Evolutionary conservation across 129 eudicot species (phyloP).

Genomic region (Pulicaria dysenterica): DNA sequence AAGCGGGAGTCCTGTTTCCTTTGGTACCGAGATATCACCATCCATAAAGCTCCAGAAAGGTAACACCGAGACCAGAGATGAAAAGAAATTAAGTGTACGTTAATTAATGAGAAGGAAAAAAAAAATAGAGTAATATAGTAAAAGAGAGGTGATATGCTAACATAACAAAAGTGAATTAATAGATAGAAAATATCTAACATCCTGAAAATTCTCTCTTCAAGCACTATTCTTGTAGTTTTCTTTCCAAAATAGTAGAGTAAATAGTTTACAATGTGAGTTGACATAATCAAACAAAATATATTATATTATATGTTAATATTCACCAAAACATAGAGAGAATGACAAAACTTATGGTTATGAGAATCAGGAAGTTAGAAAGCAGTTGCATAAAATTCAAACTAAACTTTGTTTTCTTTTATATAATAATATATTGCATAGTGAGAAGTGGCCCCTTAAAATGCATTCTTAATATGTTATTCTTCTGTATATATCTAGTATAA

Average conservation of each 20-base stretch:
- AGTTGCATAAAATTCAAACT: slow-evolving; percentile 46
- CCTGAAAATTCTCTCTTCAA: neutral
- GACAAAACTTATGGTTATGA: slow-evolving; percentile 35
- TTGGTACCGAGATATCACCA: no score
- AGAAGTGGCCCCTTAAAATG: slow-evolving; percentile 22
- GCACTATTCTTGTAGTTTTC: neutral
- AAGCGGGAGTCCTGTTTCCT: no score
- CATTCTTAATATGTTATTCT: neutral
- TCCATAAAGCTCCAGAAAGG: no score
- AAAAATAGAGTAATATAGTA: no score
- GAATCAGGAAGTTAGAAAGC: slow-evolving; percentile 50
- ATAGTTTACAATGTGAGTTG: slow-evolving; percentile 18
- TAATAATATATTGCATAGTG: neutral
- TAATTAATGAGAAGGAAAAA: no score
- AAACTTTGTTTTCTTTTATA: slow-evolving; percentile 25
- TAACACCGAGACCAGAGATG: no score
- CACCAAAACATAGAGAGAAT: slow-evolving; percentile 18
- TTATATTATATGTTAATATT: slow-evolving; percentile 22
- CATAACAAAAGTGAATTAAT: no score
- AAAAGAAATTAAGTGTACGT: no score
- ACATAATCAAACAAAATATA: slow-evolving; percentile 26
- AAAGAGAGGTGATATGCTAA: no score
- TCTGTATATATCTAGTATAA: no score
- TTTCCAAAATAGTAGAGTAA: neutral
- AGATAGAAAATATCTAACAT: no score